Conservation (phyloP, 83 land plant genomes). For the Picea abies region DNA sequence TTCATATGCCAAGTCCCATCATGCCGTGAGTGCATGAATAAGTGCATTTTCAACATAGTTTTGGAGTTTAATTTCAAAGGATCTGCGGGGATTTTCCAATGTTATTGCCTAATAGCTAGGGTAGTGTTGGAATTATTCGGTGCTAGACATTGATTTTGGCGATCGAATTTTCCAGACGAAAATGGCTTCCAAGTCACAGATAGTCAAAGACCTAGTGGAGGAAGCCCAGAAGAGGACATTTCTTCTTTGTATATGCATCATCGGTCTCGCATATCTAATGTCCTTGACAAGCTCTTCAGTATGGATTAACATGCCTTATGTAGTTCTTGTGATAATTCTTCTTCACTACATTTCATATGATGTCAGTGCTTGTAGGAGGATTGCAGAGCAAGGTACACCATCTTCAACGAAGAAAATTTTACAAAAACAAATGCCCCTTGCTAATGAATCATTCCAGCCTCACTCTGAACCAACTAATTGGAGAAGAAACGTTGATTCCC, state of each 20-base stretch:
- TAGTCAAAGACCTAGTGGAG: slow-evolving; percentile 59
- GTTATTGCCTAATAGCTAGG: no score
- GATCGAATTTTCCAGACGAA: no score
- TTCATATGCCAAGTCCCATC: no score
- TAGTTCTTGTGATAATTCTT: slow-evolving; percentile 58
- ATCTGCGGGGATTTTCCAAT: no score
- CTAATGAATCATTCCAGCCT: slow-evolving; percentile 25
- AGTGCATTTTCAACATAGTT: no score
- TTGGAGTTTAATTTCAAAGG: no score
- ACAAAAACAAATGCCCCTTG: slow-evolving; percentile 39
- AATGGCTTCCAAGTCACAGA: no score
- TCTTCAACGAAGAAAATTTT: slow-evolving; percentile 15
- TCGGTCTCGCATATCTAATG: slow-evolving; percentile 81
- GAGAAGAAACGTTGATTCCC: slow-evolving; percentile 83
- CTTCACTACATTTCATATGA: slow-evolving; percentile 73
- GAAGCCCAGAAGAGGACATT: slow-evolving; percentile 78
- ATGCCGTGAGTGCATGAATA: no score
- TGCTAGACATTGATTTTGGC: no score
- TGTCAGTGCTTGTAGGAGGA: slow-evolving; percentile 52
- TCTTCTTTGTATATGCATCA: slow-evolving; percentile 48
- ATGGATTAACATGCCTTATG: slow-evolving; percentile 86
- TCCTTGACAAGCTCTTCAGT: slow-evolving; percentile 93
- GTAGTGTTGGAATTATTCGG: no score
- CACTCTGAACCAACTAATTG: slow-evolving; percentile 37
- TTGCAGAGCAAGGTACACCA: slow-evolving; percentile 16